Base-by-base conservation (phyloP, 306 rosid genomes). In the Cucurbita argyrosperma region DNA sequence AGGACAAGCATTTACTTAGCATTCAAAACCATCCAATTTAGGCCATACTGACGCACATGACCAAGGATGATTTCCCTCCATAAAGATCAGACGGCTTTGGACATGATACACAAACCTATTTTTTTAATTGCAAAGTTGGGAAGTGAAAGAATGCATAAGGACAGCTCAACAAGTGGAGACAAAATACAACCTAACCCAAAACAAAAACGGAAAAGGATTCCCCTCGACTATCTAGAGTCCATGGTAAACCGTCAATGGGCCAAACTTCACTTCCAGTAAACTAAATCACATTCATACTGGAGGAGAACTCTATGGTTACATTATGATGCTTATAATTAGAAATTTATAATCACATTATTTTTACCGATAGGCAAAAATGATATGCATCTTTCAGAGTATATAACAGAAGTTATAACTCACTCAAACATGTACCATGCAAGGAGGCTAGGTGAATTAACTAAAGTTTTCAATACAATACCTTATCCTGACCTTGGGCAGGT, bases 401-500 rank as follows among this genome's bases (percentile, higher is more conserved):
- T 21, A 13, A 3, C 42, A 46, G 9, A 46, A 21, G 19, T 46
- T 45, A 18, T 8, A 68, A 23, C 54, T 26, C 74, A 49, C 74
- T 69, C 38, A 69, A 7, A 69, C 13, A 70, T 70, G 46, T 26
- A 30, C 12, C 26, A 50, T 8, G 59, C 59, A 70, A 50, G 21
- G 46, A 70, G 74, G 46, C 26, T 59, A 47, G 12, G 59, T 4
- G 23, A 50, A 70, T 49, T 72, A 55, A 72, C 60, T 19, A 77
- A 30, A 70, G 8, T 51, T 18, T 62, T 72, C 55, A 8, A 39
- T 61, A 47, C 19, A 51, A n/a, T 76, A 87, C 99, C 99, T 95
- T 95, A 71, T 95, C 99, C 86, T 80, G 92, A 80, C 86, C 92
- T 78, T 81, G 87, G 77, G 88, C 85, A 81, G 99, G 92, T 86